Conservation (phyloP, 352 stramenopile genomes). For the Halophytophthora batemanensis region DNA sequence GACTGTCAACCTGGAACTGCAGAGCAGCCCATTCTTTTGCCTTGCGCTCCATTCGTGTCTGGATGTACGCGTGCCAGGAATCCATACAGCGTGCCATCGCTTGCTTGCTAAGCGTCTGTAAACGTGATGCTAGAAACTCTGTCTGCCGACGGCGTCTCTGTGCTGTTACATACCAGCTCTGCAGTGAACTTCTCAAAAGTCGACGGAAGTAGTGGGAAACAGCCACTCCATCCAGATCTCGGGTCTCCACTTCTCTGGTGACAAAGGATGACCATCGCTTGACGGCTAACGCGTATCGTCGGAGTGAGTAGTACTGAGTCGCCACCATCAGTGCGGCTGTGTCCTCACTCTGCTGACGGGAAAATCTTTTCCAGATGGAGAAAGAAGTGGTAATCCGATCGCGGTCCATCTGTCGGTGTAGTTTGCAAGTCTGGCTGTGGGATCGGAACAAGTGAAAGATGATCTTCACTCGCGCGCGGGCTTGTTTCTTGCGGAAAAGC, state of each 20-base stretch:
- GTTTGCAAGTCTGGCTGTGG: slow-evolving; percentile 4
- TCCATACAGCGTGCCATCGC: slow-evolving; percentile 5
- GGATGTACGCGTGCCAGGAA: slow-evolving; percentile 5
- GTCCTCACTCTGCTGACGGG: slow-evolving; percentile 4
- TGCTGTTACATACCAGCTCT: slow-evolving; percentile 27
- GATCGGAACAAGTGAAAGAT: slow-evolving; percentile 21
- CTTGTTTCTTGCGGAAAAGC: slow-evolving; percentile 40
- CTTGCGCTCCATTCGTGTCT: slow-evolving; percentile 2
- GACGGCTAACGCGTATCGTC: slow-evolving; percentile 16
- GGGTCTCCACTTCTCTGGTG: neutral
- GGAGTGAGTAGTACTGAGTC: slow-evolving; percentile 15
- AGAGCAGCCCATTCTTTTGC: slow-evolving; percentile 8
- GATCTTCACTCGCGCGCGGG: slow-evolving; percentile 5
- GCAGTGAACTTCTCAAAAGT: slow-evolving; percentile 17
- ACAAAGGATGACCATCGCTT: slow-evolving; percentile 11
- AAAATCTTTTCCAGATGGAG: slow-evolving; percentile 16
- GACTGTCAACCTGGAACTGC: slow-evolving; percentile 6
- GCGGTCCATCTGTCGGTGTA: slow-evolving; percentile 7
- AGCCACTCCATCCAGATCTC: slow-evolving; percentile 15
- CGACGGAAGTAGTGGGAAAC: slow-evolving; percentile 27
- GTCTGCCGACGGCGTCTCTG: slow-evolving; percentile 11
- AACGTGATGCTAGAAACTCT: slow-evolving; percentile 13
- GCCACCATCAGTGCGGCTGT: slow-evolving; percentile 1
- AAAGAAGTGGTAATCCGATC: slow-evolving; percentile 8
- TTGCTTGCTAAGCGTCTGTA: slow-evolving; percentile 8